Evolutionary conservation across 768 basidiomycete genomes (phyloP), one percentile per base, ranked within the genome.

Genomic region (Suillus subalutaceus): DNA sequence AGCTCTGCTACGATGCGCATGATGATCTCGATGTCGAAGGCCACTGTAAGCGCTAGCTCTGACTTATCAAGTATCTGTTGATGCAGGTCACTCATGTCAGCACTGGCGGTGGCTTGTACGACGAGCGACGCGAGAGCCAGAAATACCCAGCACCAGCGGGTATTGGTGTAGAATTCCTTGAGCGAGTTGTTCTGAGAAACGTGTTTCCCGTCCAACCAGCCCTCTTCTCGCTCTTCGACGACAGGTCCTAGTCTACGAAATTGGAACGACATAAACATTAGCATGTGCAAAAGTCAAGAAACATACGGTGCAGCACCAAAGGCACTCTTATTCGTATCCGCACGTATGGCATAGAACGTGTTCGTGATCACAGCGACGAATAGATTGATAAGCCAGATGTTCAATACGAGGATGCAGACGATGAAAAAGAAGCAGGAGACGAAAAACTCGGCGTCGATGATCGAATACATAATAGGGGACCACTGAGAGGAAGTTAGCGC

Each of bases 291-390:
- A 41, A 50, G 40, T 43, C n/a, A 3, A n/a, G 26, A 55, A 3
- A 67, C 76, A 32, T 61, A 76, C 75, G 75, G 70, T 40, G 75
- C 88, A 38, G 93, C 93, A 43, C 94, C 95, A 75, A 98, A 99
- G 0, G 96, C 97, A 75, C 93, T 95, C 74, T 90, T 91, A 75
- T 89, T 87, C 3, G 96, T 97, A 72, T 94, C 90, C 5, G 87
- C 84, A 43, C 94, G 83, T 67, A 97, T 97, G 18, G 91, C 92
- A 20, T 88, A 88, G 75, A 99, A 99, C 0, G 93, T 93, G 72
- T 94, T 92, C 37, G 94, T 94, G 68, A 97, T 96, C n/a, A 97
- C 95, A 20, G 96, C 96, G 64, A 97, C 93, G 74, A 96, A 92
- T 53, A 97, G 78, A 74, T 96, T 95, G 82, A 96, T 90, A 65